Evolutionary conservation across 768 basidiomycete species (phyloP).

Genomic region (Neoboletus magnificus): DNA sequence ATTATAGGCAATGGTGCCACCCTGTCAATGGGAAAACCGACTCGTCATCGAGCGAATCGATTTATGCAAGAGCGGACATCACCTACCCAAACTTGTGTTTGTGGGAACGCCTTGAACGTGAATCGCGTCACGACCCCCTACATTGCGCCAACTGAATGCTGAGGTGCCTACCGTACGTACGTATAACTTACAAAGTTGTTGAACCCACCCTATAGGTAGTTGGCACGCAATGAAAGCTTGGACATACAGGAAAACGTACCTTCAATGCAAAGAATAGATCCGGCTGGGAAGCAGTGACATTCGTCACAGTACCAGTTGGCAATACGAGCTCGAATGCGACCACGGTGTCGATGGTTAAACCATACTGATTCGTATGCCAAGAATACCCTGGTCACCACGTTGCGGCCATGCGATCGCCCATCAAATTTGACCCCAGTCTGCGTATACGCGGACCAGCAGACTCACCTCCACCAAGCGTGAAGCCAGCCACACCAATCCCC

Average conservation of each 20-base stretch:
- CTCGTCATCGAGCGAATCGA: conserved; percentile 1
- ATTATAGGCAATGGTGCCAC: conserved; percentile 42
- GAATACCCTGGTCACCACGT: conserved; percentile 49
- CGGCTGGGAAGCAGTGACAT: conserved; percentile 33
- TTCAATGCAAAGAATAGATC: conserved; percentile 47
- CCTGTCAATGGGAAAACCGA: conserved; percentile 33
- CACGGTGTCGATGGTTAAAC: conserved; percentile 55
- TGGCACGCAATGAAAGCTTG: background rate
- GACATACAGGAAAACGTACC: conserved; percentile 26
- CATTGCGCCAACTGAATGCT: conserved; percentile 34
- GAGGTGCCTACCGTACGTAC: background rate
- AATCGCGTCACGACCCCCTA: conserved; percentile 61
- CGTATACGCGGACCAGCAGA: background rate
- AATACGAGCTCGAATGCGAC: conserved; percentile 56
- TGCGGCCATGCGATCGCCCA: conserved; percentile 3
- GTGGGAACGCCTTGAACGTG: conserved; percentile 44
- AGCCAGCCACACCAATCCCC: conserved; percentile 59
- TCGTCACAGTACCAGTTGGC: conserved; percentile 46
- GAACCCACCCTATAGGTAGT: conserved; percentile 48
- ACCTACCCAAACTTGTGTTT: conserved; percentile 26
- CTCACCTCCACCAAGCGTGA: conserved; percentile 56
- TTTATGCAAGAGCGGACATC: background rate
- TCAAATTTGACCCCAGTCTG: background rate
- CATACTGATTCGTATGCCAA: conserved; percentile 60
- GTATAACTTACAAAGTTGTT: conserved; percentile 52